Percentiles rank a stretch among this genome's conserved stretches.
Evolutionary conservation across 331 rosid species (phyloP).

Genomic region (Arachis monticola): DNA sequence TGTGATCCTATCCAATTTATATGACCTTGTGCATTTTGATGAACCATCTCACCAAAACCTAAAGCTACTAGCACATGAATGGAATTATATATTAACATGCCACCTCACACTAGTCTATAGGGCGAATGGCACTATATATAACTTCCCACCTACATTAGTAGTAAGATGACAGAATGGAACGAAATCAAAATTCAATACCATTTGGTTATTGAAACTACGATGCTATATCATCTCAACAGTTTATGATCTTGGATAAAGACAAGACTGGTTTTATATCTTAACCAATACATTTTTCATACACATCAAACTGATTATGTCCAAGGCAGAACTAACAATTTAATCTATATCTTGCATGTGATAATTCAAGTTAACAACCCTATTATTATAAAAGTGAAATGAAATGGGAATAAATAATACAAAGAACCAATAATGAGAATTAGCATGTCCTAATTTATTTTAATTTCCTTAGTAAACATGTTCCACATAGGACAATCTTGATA

Average conservation of each 20-base stretch:
- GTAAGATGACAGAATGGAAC: not conserved
- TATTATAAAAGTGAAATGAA: constrained; percentile 14
- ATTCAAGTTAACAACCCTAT: constrained; percentile 18
- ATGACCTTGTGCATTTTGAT: not conserved
- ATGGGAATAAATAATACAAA: not conserved
- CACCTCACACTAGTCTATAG: not conserved
- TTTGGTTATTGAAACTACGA: not conserved
- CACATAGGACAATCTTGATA: not conserved
- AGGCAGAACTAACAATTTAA: constrained; percentile 2
- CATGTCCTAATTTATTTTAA: not conserved
- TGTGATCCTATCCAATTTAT: not conserved
- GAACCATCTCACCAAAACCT: not conserved
- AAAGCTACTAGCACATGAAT: not conserved
- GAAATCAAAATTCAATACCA: not conserved
- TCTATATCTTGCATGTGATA: not conserved
- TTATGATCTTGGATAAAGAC: not conserved
- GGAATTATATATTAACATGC: not conserved
- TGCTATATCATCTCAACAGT: not conserved
- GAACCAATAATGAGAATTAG: not conserved
- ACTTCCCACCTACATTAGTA: no score
- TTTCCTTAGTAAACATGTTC: not conserved
- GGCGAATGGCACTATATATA: no score
- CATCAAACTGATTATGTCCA: not conserved
- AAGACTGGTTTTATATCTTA: not conserved
- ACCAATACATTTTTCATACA: not conserved